phyloP scores from a whole-genome alignment of 306 rosid species.

The Vigna mungo region DNA sequence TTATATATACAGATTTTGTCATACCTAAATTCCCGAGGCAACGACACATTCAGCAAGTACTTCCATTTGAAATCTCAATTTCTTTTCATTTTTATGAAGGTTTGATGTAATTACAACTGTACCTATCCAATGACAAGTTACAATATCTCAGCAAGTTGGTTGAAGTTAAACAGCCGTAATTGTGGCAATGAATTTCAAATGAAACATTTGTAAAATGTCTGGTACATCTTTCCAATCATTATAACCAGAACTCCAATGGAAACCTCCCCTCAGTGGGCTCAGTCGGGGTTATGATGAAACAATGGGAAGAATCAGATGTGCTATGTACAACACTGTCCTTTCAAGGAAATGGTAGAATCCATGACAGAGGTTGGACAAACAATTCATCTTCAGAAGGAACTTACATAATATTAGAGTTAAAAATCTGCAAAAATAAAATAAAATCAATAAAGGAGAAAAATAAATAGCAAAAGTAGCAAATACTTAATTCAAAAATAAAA shows the following conservation, averaged over 20 bases:
- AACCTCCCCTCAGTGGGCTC: constrained; percentile 42
- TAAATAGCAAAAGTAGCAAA: constrained; percentile 4
- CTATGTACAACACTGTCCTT: constrained; percentile 49
- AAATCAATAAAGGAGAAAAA: constrained; percentile 20
- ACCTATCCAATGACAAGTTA: constrained; percentile 44
- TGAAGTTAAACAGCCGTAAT: constrained; percentile 41
- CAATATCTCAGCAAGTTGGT: constrained; percentile 40
- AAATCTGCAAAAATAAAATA: constrained; percentile 51
- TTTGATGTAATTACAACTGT: constrained; percentile 43
- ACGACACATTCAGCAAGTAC: constrained; percentile 25
- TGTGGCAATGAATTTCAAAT: constrained; percentile 48
- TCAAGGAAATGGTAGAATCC: constrained; percentile 46
- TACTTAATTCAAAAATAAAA: constrained; percentile 1
- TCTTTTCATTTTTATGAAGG: constrained; percentile 42
- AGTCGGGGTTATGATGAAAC: constrained; percentile 38
- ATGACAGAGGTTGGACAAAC: constrained; percentile 45
- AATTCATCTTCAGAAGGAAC: constrained; percentile 46
- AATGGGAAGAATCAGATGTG: constrained; percentile 51
- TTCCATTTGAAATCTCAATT: constrained; percentile 33
- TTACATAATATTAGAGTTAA: constrained; percentile 26
- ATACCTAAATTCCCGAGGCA: constrained; percentile 25
- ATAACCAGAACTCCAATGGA: constrained; percentile 43
- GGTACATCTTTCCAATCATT: constrained; percentile 44
- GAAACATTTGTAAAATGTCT: constrained; percentile 36
- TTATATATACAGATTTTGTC: constrained; percentile 10